Conservation (phyloP, 805 yeast genomes). For the Komagataella kurtzmanii region DNA sequence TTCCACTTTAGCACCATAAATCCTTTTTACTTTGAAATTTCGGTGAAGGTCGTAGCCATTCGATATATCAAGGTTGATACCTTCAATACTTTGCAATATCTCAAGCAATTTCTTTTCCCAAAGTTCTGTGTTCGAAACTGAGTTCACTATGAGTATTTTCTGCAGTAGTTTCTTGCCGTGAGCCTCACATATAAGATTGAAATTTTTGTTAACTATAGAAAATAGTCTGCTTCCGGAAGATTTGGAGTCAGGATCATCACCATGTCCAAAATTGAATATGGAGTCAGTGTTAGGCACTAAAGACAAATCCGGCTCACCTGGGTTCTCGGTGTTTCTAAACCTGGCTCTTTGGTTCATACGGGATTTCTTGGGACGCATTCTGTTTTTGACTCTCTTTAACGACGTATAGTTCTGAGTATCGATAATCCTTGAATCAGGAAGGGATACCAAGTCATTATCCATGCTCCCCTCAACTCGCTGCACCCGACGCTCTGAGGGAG, state of each 20-base stretch:
- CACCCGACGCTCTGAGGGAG: background rate
- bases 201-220: conserved; percentile 4
- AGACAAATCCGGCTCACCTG: background rate
- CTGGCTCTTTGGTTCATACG: background rate
- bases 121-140: conserved; percentile 27
- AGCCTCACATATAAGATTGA: conserved; percentile 13
- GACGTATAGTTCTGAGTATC: background rate
- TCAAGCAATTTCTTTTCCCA: conserved; percentile 49
- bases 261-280: background rate
- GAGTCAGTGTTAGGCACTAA: background rate
- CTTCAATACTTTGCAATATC: conserved; percentile 40
- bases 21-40: conserved; percentile 75
- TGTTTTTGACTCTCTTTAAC: background rate
- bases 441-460: background rate
- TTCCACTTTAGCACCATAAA: conserved; percentile 58
- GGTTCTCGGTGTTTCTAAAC: background rate
- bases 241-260: background rate
- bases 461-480: background rate
- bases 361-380: background rate
- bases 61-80: conserved; percentile 43
- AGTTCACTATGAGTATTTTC: conserved; percentile 54
- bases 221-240: conserved; percentile 1
- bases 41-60: conserved; percentile 75
- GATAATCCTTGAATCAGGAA: background rate
- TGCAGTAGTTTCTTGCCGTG: conserved; percentile 38